Base-by-base conservation (phyloP, 2,329 filamentous ascomycete genomes). In the Elsinoe batatas region DNA sequence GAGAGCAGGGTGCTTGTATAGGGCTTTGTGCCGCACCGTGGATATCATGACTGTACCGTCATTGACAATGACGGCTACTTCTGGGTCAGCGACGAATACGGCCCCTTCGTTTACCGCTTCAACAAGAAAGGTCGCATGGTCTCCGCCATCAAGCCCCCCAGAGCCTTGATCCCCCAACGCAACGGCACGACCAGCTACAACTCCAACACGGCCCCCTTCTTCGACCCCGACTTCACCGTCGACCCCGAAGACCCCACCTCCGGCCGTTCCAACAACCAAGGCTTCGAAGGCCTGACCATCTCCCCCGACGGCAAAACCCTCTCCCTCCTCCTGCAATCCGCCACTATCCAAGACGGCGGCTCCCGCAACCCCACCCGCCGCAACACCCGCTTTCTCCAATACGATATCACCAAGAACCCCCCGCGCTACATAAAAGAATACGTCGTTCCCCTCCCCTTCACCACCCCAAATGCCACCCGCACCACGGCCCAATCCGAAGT, bases 51-150 rank as follows among this genome's bases (percentile, higher is more conserved):
- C 18, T 13, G 36, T 38, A 51, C 47, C 0, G 79, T 81, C 1
- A 72, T 88, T 5, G 77, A 76, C 49, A 61, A 70, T 0, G 78
- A 85, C 55, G 81, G 79, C 11, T 73, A 74, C 0, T 87, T 86
- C 69, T 88, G 83, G 82, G 72, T 87, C 37, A 78, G 74, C 6
- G 85, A 88, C 64, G 85, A 88, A 69, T 85, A 86, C 64, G 84
- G 83, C 0, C 83, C 83, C 0, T 87, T 83, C 62, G 71, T 87
- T 18, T 88, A 87, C 73, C 77, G 81, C 43, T 88, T 88, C 68
- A 70, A 75, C 58, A 60, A 67, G 2, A 64, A 66, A 0, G 85
- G 85, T 35, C 74, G 71, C 33, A 83, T 88, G 79, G 66, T 80
- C 13, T 69, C 72, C 1, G 84, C 84, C 1, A 82, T 88, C 57